Percentiles rank a stretch among this genome's conserved stretches.
These are phyloP conservation scores for Aspergillus sojae DNA, from an alignment of 2,329 filamentous ascomycete genomes.

Conservation along the genomic window DNA sequence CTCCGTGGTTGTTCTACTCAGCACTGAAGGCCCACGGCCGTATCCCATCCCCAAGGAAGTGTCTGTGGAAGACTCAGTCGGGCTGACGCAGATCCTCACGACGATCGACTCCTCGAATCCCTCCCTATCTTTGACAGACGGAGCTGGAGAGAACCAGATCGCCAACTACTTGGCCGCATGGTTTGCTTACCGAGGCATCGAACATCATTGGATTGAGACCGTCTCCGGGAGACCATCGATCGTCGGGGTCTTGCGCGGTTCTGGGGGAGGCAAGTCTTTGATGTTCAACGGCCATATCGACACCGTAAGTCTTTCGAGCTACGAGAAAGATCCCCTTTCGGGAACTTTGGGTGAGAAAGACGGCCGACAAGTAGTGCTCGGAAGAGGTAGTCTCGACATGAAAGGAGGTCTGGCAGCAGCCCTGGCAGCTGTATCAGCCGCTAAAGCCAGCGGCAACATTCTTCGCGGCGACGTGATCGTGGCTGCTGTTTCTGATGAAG, in stretches of 20 bases:
- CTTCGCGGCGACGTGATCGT: conserved; percentile 56
- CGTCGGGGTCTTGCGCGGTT: conserved; percentile 52
- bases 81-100: conserved; percentile 50
- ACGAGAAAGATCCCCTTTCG: conserved; percentile 50
- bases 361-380: conserved; percentile 43
- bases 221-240: conserved; percentile 53
- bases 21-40: conserved; percentile 64
- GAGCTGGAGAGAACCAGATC: conserved; percentile 51
- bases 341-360: conserved; percentile 40
- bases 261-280: conserved; percentile 50
- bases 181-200: conserved; percentile 56
- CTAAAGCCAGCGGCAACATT: conserved; percentile 32
- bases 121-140: conserved; percentile 43
- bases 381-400: conserved; percentile 56
- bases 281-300: conserved; percentile 60
- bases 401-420: conserved; percentile 55
- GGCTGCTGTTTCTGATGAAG: conserved; percentile 58
- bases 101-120: conserved; percentile 56
- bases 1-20: conserved; percentile 66
- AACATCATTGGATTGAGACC: conserved; percentile 54
- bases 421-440: conserved; percentile 46
- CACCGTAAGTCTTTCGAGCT: conserved; percentile 54
- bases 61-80: conserved; percentile 45
- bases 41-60: conserved; percentile 53
- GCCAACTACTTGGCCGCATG: conserved; percentile 53